Base-by-base conservation (phyloP, 2,329 filamentous ascomycete genomes). In the Alternaria rosae region DNA sequence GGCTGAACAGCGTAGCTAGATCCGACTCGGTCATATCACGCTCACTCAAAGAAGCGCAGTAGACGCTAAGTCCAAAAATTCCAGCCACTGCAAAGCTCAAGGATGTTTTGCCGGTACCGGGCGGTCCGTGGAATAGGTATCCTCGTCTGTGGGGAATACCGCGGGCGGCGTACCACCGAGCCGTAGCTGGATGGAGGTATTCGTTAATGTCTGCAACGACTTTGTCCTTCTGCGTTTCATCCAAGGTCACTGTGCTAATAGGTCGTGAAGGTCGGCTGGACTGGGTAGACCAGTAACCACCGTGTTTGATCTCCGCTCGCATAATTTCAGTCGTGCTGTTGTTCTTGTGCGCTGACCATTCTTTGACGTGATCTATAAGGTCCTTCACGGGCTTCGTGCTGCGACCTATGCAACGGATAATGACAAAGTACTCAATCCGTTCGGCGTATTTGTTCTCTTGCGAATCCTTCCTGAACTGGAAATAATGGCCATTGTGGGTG, bases 91-190 rank as follows among this genome's bases (percentile, higher is more conserved):
- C 81, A 26, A 78, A 75, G 1, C 68, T 71, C n/a, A 76, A 62
- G 0, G 67, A 71, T 1, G 88, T 91, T 78, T 94, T 95, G 13
- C 92, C 92, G 0, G 91, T 94, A 1, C 92, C 92, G 0, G 92
- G 92, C 0, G 92, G 92, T 0, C 93, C 93, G 66, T 94, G 84
- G 15, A 97, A 87, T 0, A 97, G 85, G 72, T 95, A 97, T 0
- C 93, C 93, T 5, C 93, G 86, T 13, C 93, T 87, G 76, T 96
- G 96, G 0, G 93, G 93, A 28, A 97, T 94, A 1, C 93, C 93
- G 7, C 92, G 86, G 68, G 92, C 91, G 0, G 89, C 85, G 75
- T 97, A 97, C 92, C 92, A 97, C n/a, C 88, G 84, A 1, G 88
- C 86, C 0, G 88, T 92, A 1, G 84, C 81, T 0, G 91, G 91